A percentile compares a stretch with the other conserved stretches of the same genome.
Conservation (phyloP, 2,329 filamentous ascomycete species). For the Colletotrichum sojae region DNA sequence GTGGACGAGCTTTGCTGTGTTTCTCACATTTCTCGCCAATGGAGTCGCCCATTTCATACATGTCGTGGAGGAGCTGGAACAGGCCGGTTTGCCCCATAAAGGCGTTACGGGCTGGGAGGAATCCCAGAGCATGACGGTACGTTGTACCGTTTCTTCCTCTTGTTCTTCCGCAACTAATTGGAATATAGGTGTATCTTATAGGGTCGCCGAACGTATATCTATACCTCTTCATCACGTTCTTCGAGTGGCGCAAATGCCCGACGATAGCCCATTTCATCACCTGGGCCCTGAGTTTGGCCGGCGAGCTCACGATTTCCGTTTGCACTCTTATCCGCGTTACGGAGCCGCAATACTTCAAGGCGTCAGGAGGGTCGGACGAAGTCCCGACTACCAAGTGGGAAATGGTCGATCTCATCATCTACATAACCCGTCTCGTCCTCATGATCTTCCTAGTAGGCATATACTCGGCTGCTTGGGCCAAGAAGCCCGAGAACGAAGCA, state of each 20-base stretch:
- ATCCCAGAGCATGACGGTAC: constrained; percentile 37
- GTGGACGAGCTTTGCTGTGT: constrained; percentile 78
- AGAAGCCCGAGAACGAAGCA: constrained; percentile 56
- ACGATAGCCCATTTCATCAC: constrained; percentile 83
- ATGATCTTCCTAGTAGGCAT: constrained; percentile 71
- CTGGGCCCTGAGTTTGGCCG: constrained; percentile 80
- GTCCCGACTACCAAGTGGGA: constrained; percentile 63
- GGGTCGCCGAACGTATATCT: constrained; percentile 90
- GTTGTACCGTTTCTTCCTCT: constrained; percentile 29
- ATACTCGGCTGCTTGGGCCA: constrained; percentile 58
- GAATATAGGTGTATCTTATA: constrained; percentile 82
- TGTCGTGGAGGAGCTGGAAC: constrained; percentile 33
- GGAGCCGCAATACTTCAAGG: constrained; percentile 45
- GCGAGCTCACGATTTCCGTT: constrained; percentile 81
- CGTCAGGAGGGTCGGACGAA: constrained; percentile 1
- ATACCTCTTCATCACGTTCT: constrained; percentile 86
- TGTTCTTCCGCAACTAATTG: constrained; percentile 32
- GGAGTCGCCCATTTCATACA: constrained; percentile 64
- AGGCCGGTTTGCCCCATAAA: constrained; percentile 3
- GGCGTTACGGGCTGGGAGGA: constrained; percentile 28
- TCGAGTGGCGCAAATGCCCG: constrained; percentile 87
- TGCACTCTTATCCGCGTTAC: constrained; percentile 77
- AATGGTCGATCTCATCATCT: constrained; percentile 75
- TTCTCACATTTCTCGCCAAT: constrained; percentile 83
- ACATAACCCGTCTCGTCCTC: constrained; percentile 77